Percentiles rank a stretch among this genome's conserved stretches.
Evolutionary conservation across 2,329 filamentous ascomycete species (phyloP).

Genomic region (Sporothrix brasiliensis): DNA sequence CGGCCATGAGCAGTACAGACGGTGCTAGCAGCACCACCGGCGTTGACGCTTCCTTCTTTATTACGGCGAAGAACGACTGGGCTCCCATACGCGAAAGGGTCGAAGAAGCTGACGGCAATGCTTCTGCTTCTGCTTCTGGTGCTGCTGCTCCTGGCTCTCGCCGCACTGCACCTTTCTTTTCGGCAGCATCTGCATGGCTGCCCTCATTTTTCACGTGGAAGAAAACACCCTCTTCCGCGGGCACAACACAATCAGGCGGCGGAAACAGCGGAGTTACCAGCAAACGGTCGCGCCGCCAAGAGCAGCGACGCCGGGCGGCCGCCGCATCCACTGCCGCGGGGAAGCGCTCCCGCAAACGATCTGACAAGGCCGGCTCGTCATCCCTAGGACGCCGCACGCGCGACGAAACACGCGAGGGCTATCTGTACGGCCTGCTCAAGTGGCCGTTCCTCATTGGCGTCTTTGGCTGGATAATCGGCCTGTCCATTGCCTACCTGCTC

Average conservation of each 20-base stretch:
- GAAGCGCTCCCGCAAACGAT: slow-evolving; percentile 28
- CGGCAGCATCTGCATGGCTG: slow-evolving; percentile 24
- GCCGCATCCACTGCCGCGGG: slow-evolving; percentile 42
- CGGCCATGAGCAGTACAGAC: slow-evolving; percentile 44
- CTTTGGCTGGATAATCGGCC: slow-evolving; percentile 74
- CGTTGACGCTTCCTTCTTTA: slow-evolving; percentile 56
- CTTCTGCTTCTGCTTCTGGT: neutral
- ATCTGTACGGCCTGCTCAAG: slow-evolving; percentile 84
- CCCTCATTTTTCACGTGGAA: slow-evolving; percentile 20
- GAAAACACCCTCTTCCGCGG: neutral
- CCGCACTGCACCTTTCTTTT: neutral
- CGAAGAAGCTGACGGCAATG: slow-evolving; percentile 32
- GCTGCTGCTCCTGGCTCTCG: neutral
- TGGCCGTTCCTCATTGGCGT: slow-evolving; percentile 87
- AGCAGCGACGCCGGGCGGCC: slow-evolving; percentile 25
- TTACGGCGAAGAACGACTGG: slow-evolving; percentile 95
- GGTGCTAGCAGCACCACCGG: slow-evolving; percentile 20
- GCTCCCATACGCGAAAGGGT: slow-evolving; percentile 79
- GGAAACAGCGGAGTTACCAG: slow-evolving; percentile 34
- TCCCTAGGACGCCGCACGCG: slow-evolving; percentile 60
- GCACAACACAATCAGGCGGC: neutral
- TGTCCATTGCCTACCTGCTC: slow-evolving; percentile 73
- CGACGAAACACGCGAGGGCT: slow-evolving; percentile 93
- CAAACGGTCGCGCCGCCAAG: slow-evolving; percentile 45
- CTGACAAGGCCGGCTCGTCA: slow-evolving; percentile 40